These are phyloP conservation scores for Lipomyces mesembrius DNA, from an alignment of 805 yeast species.

Conservation along the genomic window DNA sequence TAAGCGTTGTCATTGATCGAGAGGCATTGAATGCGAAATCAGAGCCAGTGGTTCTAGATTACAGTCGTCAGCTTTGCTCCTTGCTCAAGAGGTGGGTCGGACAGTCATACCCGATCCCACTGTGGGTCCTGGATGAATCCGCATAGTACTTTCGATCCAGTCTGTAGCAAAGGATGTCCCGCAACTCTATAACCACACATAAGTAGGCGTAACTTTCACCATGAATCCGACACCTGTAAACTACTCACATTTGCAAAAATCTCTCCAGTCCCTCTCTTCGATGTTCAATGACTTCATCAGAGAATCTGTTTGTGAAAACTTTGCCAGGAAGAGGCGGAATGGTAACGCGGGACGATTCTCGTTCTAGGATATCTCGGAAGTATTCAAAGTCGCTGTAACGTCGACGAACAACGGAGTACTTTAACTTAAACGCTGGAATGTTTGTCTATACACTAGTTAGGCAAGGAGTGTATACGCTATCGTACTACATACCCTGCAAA, in stretches of 20 bases:
- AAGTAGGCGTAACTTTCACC: neutral
- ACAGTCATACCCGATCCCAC: conserved; percentile 65
- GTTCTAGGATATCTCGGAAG: conserved; percentile 72
- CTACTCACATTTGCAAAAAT: conserved; percentile 58
- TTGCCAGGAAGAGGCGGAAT: conserved; percentile 94
- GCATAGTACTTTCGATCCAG: conserved; percentile 76
- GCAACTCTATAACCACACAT: conserved; percentile 59
- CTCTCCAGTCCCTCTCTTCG: conserved; percentile 82
- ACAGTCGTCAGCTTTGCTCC: neutral
- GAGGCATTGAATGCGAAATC: neutral
- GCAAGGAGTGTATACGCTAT: neutral
- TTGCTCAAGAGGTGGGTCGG: neutral
- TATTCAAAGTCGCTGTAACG: conserved; percentile 88
- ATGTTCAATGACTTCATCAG: conserved; percentile 79
- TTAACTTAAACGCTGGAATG: conserved; percentile 79
- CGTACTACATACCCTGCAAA: conserved; percentile 59
- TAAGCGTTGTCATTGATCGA: neutral
- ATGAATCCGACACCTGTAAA: neutral
- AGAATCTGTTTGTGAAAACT: conserved; percentile 73
- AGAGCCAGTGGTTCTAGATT: conserved; percentile 13
- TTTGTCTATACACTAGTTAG: conserved; percentile 57
- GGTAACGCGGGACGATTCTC: conserved; percentile 76
- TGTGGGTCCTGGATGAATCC: conserved; percentile 86
- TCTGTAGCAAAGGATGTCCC: conserved; percentile 91
- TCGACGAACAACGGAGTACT: conserved; percentile 72